Evolutionary conservation across 148 eudicot species (phyloP), one percentile per base, ranked within the genome.

Genomic region (Rhododendron vialii): DNA sequence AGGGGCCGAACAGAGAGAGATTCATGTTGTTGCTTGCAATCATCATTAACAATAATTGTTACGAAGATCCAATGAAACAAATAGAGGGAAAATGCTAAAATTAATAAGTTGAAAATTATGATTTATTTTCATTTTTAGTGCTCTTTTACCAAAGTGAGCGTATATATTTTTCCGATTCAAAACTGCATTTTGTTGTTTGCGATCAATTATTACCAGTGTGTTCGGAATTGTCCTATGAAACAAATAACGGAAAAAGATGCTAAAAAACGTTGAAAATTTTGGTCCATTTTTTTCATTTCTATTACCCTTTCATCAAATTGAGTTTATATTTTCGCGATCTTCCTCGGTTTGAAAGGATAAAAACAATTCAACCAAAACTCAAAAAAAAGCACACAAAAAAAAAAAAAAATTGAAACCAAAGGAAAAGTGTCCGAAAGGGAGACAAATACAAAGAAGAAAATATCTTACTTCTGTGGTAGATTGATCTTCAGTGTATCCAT

Each of bases 391-490:
- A 47, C 36, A 0, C 2, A 14, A 7, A 2, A 22, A 3, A 15
- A 10, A n/a, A 18, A 14, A 4, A 8, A 9, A 69, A 26, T 18
- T 38, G 26, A 17, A 43, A 71, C 1, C 43, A 24, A 14, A 71
- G 17, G 45, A 51, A 30, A 35, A 59, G 15, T 7, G 53, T 7
- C 10, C 11, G 7, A 30, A 24, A 67, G 33, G 81, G 50, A 48
- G 48, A 15, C n/a, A 7, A 50, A 33, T 18, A 3, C 15, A 38
- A 80, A 59, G 20, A 48, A 38, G 51, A 55, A 17, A 65, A 0
- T 71, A 13, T 28, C 85, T 86, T 82, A 82, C 88, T 86, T 86
- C 43, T 75, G 82, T 28, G 88, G 88, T 3, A 86, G 88, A 82
- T 57, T 86, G 75, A 43, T 76, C 85, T 55, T 86, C n/a, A 87